Conservation (phyloP, 306 rosid species). For the Pueraria montana region DNA sequence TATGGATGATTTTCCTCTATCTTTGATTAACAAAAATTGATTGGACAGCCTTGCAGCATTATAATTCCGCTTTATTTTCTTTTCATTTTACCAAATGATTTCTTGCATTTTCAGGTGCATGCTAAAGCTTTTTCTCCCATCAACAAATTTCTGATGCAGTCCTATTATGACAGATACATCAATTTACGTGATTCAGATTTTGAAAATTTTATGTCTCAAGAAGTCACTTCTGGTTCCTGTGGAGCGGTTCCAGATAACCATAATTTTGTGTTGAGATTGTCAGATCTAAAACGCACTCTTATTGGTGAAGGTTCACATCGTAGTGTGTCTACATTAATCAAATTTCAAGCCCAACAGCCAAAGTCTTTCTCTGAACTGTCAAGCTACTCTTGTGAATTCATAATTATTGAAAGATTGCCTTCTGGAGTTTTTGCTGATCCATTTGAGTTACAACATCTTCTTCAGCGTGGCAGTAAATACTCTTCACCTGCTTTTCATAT, state of each 20-base stretch:
- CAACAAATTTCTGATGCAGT: slow-evolving; percentile 62
- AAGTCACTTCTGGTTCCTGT: slow-evolving; percentile 59
- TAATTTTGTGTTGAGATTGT: slow-evolving; percentile 50
- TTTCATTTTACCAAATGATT: slow-evolving; percentile 9
- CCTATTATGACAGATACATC: slow-evolving; percentile 60
- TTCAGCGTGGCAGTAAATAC: slow-evolving; percentile 75
- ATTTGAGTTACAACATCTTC: slow-evolving; percentile 85
- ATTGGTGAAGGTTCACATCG: slow-evolving; percentile 89
- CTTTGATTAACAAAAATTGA: neutral
- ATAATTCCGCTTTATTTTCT: neutral
- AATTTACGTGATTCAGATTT: slow-evolving; percentile 63
- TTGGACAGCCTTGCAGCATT: neutral
- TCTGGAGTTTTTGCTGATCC: slow-evolving; percentile 88
- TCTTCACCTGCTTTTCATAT: slow-evolving; percentile 9
- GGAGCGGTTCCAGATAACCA: slow-evolving; percentile 53
- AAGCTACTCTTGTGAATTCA: slow-evolving; percentile 59
- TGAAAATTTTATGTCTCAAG: slow-evolving; percentile 64
- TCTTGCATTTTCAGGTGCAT: slow-evolving; percentile 58
- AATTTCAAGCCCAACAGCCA: slow-evolving; percentile 46
- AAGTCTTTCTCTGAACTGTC: slow-evolving; percentile 51
- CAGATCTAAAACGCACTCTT: slow-evolving; percentile 59
- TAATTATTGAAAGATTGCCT: slow-evolving; percentile 78
- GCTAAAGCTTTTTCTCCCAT: slow-evolving; percentile 42
- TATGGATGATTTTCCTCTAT: neutral
- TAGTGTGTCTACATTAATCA: slow-evolving; percentile 62